These are phyloP conservation scores for Hanseniaspora gamundiae DNA, from an alignment of 1,139 yeast genomes.

Conservation along the genomic window DNA sequence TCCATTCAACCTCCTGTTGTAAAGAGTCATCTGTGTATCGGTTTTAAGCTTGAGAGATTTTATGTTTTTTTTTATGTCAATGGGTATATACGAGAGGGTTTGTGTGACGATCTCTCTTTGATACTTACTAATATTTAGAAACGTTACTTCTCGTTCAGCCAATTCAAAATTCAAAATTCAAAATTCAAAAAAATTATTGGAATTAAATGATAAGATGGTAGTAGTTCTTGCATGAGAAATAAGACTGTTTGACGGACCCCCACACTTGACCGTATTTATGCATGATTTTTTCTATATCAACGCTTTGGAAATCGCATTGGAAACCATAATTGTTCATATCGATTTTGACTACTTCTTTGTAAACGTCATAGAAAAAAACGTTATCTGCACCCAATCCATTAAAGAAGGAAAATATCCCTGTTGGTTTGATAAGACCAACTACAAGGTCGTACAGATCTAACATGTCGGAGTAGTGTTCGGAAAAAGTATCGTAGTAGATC, in stretches of 20 bases:
- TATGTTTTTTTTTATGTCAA: no score
- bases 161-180: no score
- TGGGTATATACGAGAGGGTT: no score
- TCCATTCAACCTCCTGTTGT: no score
- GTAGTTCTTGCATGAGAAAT: constrained; percentile 23
- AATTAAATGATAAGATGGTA: constrained; percentile 24
- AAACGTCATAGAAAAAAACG: constrained; percentile 78
- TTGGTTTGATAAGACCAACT: constrained; percentile 72
- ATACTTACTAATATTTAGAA: no score
- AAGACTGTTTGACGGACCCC: constrained; percentile 24
- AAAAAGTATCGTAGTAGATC: constrained; percentile 84
- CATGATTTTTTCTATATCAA: constrained; percentile 30
- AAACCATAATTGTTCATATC: constrained; percentile 77
- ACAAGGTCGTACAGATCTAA: constrained; percentile 68
- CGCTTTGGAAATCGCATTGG: constrained; percentile 37
- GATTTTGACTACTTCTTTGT: constrained; percentile 65
- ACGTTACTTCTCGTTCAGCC: no score
- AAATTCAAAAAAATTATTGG: no score
- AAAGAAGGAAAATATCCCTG: constrained; percentile 78
- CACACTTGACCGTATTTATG: constrained; percentile 19
- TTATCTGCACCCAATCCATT: constrained; percentile 97
- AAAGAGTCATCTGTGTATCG: no score
- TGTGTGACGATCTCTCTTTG: no score
- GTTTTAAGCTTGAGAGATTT: no score
- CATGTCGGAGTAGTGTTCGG: constrained; percentile 78